Evolutionary conservation across 1,284 basidiomycete species (phyloP).

Genomic region (Moniliophthora roreri): DNA sequence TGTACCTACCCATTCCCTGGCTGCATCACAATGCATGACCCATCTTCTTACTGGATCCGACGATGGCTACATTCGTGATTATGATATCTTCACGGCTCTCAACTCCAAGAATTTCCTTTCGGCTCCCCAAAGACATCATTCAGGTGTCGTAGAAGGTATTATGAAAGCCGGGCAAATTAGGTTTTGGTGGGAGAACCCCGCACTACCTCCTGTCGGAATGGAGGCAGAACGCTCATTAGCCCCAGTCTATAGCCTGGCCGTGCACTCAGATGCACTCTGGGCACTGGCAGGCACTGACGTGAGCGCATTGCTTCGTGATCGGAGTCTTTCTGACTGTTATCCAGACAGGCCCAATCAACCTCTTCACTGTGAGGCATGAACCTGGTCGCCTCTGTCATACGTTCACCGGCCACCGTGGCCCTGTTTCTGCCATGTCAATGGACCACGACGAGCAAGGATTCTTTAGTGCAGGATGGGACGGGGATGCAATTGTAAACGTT

Average conservation of each 20-base stretch:
- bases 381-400: conserved; percentile 81
- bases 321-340: conserved; percentile 13
- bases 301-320: conserved; percentile 7
- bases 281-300: conserved; percentile 81
- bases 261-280: conserved; percentile 92
- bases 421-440: conserved; percentile 85
- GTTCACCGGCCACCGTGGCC: conserved; percentile 73
- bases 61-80: conserved; percentile 92
- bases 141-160: conserved; percentile 88
- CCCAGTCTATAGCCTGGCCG: conserved; percentile 84
- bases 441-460: conserved; percentile 81
- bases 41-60: conserved; percentile 90
- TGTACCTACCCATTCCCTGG: conserved; percentile 82
- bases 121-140: conserved; percentile 87
- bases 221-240: conserved; percentile 55
- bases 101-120: conserved; percentile 89
- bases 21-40: conserved; percentile 84
- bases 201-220: conserved; percentile 26
- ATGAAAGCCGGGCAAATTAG: conserved; percentile 87
- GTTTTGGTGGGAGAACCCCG: conserved; percentile 88
- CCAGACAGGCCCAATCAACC: conserved; percentile 84
- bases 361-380: conserved; percentile 91
- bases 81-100: conserved; percentile 87
- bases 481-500: conserved; percentile 83
- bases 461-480: conserved; percentile 95